Conservation (phyloP, 805 yeast species). For the Ogataea sp. region DNA sequence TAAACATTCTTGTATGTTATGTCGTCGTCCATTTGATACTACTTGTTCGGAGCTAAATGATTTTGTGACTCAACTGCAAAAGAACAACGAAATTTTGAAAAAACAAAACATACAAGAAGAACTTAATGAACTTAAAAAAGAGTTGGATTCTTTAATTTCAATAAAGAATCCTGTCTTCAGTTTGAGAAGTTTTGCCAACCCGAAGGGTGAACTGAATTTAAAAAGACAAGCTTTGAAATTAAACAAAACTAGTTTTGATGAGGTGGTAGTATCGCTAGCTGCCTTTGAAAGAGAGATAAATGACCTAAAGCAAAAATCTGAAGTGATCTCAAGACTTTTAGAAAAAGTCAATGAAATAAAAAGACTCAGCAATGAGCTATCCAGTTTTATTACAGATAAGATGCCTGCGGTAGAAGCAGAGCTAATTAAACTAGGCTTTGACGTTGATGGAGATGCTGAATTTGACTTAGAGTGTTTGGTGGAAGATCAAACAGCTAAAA, state of each 20-base stretch:
- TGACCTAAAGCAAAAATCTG: not conserved
- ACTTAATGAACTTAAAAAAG: conserved; percentile 19
- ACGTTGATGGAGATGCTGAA: not conserved
- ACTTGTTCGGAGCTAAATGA: conserved; percentile 5
- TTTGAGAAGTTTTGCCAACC: conserved; percentile 5
- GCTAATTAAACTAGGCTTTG: conserved; percentile 18
- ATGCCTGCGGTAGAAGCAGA: conserved; percentile 23
- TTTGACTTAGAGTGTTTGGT: not conserved
- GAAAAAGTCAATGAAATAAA: conserved; percentile 26
- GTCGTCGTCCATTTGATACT: conserved; percentile 57
- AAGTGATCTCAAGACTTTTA: not conserved
- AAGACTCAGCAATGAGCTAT: conserved; percentile 25
- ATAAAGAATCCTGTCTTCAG: conserved; percentile 20
- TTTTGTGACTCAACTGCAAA: conserved; percentile 16
- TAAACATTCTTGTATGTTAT: conserved; percentile 58
- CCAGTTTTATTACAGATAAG: conserved; percentile 15
- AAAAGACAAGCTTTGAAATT: not conserved
- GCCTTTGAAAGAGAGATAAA: not conserved
- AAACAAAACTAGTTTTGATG: not conserved
- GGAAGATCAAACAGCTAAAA: conserved; percentile 28
- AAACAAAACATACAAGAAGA: conserved; percentile 11
- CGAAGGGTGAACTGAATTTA: not conserved
- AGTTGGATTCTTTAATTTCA: conserved; percentile 19
- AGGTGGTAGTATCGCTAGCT: not conserved
- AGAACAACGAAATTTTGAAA: conserved; percentile 15